These are phyloP conservation scores for Hibiscus tridactylites DNA, from an alignment of 345 rosid species.

Conservation along the genomic window DNA sequence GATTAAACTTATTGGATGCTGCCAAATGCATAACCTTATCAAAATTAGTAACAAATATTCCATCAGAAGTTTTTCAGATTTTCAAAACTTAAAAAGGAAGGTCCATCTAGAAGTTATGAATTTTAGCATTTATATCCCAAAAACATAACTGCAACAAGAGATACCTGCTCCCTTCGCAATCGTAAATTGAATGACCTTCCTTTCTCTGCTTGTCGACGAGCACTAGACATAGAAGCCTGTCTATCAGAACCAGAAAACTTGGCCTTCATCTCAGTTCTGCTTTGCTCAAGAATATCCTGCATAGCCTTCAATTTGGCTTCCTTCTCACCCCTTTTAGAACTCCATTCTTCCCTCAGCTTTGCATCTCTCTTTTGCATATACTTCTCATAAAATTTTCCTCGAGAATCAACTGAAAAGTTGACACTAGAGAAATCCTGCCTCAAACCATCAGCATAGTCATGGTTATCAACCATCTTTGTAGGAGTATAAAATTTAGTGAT, in stretches of 20 bases:
- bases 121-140: slow-evolving; percentile 3
- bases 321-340: slow-evolving; percentile 57
- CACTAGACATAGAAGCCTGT: slow-evolving; percentile 34
- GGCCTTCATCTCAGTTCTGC: slow-evolving; percentile 69
- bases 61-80: neutral
- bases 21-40: slow-evolving; percentile 35
- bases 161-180: slow-evolving; percentile 72
- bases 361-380: slow-evolving; percentile 85
- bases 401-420: slow-evolving; percentile 56
- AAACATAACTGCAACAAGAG: slow-evolving; percentile 9
- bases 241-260: slow-evolving; percentile 43
- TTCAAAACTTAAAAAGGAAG: slow-evolving; percentile 17
- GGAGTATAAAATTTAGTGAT: slow-evolving; percentile 40
- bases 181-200: slow-evolving; percentile 44
- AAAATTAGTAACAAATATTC: slow-evolving; percentile 20
- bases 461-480: slow-evolving; percentile 35
- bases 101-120: neutral
- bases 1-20: slow-evolving; percentile 56
- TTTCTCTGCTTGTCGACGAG: slow-evolving; percentile 51
- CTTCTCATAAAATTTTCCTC: slow-evolving; percentile 65
- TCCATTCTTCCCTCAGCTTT: slow-evolving; percentile 81
- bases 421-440: slow-evolving; percentile 48
- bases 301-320: slow-evolving; percentile 74
- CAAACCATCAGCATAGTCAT: slow-evolving; percentile 35
- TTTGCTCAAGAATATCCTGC: slow-evolving; percentile 71